A percentile compares a stretch with the other conserved stretches of the same genome.
phyloP scores from a whole-genome alignment of 371 early-diverging fungal species.

The Apophysomyces ossiformis region DNA sequence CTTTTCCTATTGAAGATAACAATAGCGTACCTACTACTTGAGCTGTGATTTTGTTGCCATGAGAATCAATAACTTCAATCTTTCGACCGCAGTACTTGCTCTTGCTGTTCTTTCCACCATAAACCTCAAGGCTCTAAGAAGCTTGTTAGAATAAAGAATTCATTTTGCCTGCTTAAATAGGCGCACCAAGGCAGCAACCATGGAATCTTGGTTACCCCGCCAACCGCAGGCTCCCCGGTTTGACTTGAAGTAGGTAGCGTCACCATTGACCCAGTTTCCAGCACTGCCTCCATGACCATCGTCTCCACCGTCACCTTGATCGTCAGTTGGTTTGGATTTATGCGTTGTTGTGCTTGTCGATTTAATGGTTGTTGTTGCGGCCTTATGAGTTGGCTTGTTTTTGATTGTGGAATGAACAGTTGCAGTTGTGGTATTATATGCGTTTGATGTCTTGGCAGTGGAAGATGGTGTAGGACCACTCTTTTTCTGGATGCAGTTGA shows the following conservation, averaged over 20 bases:
- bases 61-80: slow-evolving; percentile 33
- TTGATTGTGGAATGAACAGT: slow-evolving; percentile 16
- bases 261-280: slow-evolving; percentile 19
- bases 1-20: not conserved
- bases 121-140: slow-evolving; percentile 24
- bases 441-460: slow-evolving; percentile 1
- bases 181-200: slow-evolving; percentile 40
- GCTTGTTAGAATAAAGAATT: not conserved
- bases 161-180: not conserved
- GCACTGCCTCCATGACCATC: slow-evolving; percentile 8
- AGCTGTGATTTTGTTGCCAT: slow-evolving; percentile 38
- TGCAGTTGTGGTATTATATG: slow-evolving; percentile 15
- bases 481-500: slow-evolving; percentile 5
- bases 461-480: not conserved
- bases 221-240: slow-evolving; percentile 48
- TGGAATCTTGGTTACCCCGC: slow-evolving; percentile 31
- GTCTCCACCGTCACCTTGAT: slow-evolving; percentile 7
- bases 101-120: slow-evolving; percentile 38
- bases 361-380: no score
- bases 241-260: slow-evolving; percentile 44
- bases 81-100: slow-evolving; percentile 39
- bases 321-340: slow-evolving; percentile 18
- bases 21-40: slow-evolving; percentile 20
- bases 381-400: no score
- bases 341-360: slow-evolving; percentile 19